phyloP scores from a whole-genome alignment of 768 basidiomycete species.

The Lactarius quietus region DNA sequence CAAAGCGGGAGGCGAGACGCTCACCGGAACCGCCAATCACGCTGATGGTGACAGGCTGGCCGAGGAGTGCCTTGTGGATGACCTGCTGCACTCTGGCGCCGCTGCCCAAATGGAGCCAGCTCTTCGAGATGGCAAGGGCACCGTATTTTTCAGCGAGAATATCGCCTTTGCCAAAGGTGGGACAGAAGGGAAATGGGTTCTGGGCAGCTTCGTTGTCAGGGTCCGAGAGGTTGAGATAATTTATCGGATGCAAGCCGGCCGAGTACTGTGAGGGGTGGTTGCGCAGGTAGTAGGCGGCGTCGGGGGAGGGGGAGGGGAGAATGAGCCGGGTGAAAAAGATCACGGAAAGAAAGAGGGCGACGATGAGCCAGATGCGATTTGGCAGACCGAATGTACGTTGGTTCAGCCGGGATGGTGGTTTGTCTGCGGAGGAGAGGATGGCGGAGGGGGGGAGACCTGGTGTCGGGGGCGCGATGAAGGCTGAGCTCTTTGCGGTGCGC shows the following conservation, averaged over 20 bases:
- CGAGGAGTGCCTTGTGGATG: conserved; percentile 77
- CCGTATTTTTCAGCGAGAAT: conserved; percentile 77
- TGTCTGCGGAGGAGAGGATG: conserved; percentile 46
- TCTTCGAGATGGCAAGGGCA: conserved; percentile 65
- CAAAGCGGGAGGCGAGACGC: conserved; percentile 27
- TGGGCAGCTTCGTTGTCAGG: conserved; percentile 39
- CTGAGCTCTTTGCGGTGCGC: conserved; percentile 50
- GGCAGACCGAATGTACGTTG: conserved; percentile 60
- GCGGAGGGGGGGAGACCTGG: conserved; percentile 36
- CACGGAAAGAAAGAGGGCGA: conserved; percentile 50
- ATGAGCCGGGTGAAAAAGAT: conserved; percentile 55
- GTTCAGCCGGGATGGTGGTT: conserved; percentile 46
- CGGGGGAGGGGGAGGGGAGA: conserved; percentile 36
- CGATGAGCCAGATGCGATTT: conserved; percentile 65
- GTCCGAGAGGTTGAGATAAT: conserved; percentile 69
- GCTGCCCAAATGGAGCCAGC: conserved; percentile 72
- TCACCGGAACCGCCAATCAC: conserved; percentile 85
- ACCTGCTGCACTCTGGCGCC: conserved; percentile 80
- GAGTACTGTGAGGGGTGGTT: conserved; percentile 29
- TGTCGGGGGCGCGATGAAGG: conserved; percentile 52
- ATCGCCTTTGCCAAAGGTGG: conserved; percentile 80
- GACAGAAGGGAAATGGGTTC: conserved; percentile 90
- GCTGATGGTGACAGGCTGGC: conserved; percentile 85
- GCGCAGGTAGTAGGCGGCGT: conserved; percentile 28
- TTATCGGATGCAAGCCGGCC: conserved; percentile 60